Evolutionary conservation across 495 filamentous ascomycete species (phyloP).

Genomic region (Cryomyces minteri): DNA sequence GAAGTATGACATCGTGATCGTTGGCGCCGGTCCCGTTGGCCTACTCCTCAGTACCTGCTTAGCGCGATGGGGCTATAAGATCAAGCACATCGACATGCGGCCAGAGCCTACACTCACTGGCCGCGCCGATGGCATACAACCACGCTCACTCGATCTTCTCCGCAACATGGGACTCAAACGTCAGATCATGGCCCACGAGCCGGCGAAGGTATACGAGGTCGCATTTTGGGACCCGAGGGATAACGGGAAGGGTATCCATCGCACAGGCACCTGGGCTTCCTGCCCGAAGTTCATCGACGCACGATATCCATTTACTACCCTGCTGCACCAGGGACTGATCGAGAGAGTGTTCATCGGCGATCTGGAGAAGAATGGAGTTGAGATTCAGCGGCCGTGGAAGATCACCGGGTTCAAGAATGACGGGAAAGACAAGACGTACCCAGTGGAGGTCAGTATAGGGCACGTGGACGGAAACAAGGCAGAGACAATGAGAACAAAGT

Average conservation of each 20-base stretch:
- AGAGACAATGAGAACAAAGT: slow-evolving; percentile 45
- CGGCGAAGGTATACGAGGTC: slow-evolving; percentile 48
- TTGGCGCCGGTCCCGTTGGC: slow-evolving; percentile 81
- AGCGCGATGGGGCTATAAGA: slow-evolving; percentile 47
- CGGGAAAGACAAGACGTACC: slow-evolving; percentile 34
- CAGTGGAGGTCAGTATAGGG: slow-evolving; percentile 51
- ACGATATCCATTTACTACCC: slow-evolving; percentile 45
- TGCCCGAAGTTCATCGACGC: slow-evolving; percentile 50
- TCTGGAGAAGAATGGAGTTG: slow-evolving; percentile 37
- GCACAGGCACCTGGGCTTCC: slow-evolving; percentile 42
- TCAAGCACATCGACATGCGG: slow-evolving; percentile 50
- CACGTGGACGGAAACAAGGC: slow-evolving; percentile 52
- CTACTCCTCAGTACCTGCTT: slow-evolving; percentile 72
- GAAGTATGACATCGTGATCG: slow-evolving; percentile 58
- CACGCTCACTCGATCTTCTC: slow-evolving; percentile 49
- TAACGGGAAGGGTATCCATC: slow-evolving; percentile 32
- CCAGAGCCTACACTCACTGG: slow-evolving; percentile 43
- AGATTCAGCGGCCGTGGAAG: slow-evolving; percentile 43
- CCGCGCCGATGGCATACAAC: slow-evolving; percentile 60
- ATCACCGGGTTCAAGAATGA: slow-evolving; percentile 42
- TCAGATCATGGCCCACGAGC: slow-evolving; percentile 42
- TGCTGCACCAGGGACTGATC: slow-evolving; percentile 46
- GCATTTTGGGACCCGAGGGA: slow-evolving; percentile 43
- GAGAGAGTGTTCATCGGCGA: slow-evolving; percentile 46
- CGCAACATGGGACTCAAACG: slow-evolving; percentile 50